phyloP scores from a whole-genome alignment of 305 asterid species.

The Rubia tinctorum region DNA sequence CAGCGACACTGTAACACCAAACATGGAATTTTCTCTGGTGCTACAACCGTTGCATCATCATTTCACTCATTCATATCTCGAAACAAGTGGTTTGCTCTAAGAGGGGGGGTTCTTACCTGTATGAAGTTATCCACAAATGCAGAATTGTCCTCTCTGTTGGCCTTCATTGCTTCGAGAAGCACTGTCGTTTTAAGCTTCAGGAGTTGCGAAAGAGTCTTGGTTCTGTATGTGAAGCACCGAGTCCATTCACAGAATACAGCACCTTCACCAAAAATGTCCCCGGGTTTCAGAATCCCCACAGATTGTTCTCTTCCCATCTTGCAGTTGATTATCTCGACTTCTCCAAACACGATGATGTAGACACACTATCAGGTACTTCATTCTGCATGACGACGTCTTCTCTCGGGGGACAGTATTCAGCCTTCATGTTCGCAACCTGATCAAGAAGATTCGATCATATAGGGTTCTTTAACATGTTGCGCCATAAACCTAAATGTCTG shows the following conservation, averaged over 20 bases:
- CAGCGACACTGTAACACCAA: no score
- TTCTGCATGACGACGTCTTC: conserved; percentile 83
- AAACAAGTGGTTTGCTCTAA: neutral
- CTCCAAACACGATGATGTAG: conserved; percentile 85
- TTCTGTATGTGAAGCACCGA: conserved; percentile 65
- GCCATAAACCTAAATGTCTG: neutral
- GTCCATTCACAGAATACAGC: conserved; percentile 66
- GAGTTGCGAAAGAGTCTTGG: conserved; percentile 77
- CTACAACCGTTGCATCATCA: conserved; percentile 32
- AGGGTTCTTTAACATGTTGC: neutral
- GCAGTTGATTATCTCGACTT: conserved; percentile 69
- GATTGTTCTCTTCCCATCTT: conserved; percentile 51
- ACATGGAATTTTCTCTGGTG: no score
- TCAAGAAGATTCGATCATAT: conserved; percentile 2
- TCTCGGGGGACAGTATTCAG: conserved; percentile 81
- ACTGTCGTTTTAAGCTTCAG: conserved; percentile 58
- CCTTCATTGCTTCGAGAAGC: conserved; percentile 59
- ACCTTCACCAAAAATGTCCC: conserved; percentile 79
- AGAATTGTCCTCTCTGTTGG: conserved; percentile 54
- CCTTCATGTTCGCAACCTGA: conserved; percentile 77
- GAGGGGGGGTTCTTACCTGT: conserved; percentile 39
- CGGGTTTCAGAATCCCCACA: conserved; percentile 41
- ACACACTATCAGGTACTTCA: conserved; percentile 70
- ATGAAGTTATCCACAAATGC: conserved; percentile 71
- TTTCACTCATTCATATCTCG: neutral